Evolutionary conservation across 495 filamentous ascomycete genomes (phyloP), one percentile per base, ranked within the genome.

Genomic region (Geoglossum glabrum): DNA sequence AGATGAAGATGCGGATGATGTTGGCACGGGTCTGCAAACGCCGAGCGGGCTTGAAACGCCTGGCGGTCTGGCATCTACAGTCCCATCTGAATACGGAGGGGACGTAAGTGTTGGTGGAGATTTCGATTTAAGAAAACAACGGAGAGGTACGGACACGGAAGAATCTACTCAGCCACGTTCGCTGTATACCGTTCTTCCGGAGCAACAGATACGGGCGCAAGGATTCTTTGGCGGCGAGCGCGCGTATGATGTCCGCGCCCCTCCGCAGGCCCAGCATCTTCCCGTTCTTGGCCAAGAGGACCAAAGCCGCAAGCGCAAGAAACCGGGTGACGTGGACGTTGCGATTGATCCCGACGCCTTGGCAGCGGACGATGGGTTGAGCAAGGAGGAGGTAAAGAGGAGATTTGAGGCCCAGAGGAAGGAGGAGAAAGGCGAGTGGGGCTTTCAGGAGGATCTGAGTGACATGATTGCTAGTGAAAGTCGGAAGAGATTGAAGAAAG

Each of bases 391-490:
- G 34, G 66, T 86, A 55, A 74, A 81, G 71, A 76, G 80, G 62
- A 72, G 81, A 65, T 98, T 90, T 63, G 90, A 97, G 60, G 78
- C 79, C 11, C 75, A 85, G 60, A 78, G 80, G 65, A 77, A 85
- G 61, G 81, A 86, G 65, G 79, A 90, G 60, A 77, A 79, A 30
- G 77, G 83, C 17, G 76, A 82, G 60, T 92, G 87, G 81, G 79
- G 78, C 11, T 87, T 90, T 69, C 86, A 95, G 68, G 92, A 97
- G 64, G 92, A 95, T 68, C 70, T 98, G 52, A 93, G 83, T 66
- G 85, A 94, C 65, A 95, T 98, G 90, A 95, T 97, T 74, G 89
- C 87, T 33, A 82, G 84, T 61, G 92, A 97, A 70, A 89, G 82
- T 66, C 78, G 87, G 57, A 96, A 96, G 73, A 75, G 88, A 68